Evolutionary conservation across 768 basidiomycete genomes (phyloP).

Genomic region (Agaricus subrufescens): DNA sequence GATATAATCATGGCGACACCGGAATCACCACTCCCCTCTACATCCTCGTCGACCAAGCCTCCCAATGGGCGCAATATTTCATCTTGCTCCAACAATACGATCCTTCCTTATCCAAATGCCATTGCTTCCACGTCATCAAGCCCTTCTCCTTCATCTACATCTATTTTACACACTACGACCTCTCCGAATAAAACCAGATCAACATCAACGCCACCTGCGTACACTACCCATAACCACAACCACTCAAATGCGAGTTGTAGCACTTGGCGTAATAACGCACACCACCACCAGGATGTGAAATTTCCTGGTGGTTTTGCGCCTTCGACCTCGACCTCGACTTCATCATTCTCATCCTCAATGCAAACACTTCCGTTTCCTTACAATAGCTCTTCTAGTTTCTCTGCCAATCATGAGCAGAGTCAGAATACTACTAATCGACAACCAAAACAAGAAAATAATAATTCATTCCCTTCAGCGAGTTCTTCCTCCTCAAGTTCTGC

Average conservation of each 20-base stretch:
- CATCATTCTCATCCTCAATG: not conserved
- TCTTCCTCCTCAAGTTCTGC: too few species aligned
- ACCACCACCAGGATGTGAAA: too few species aligned
- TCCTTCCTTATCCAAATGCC: not conserved
- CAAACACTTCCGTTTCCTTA: not conserved
- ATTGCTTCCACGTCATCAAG: not conserved
- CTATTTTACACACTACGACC: not conserved
- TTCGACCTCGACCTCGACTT: not conserved
- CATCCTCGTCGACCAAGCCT: not conserved
- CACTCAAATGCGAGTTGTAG: not conserved
- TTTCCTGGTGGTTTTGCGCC: too few species aligned
- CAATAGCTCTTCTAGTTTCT: not conserved
- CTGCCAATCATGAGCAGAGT: constrained; percentile 2
- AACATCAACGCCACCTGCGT: not conserved
- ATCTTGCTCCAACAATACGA: too few species aligned
- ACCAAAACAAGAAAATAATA: not conserved
- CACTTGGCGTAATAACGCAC: too few species aligned
- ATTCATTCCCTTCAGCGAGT: too few species aligned
- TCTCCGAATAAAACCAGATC: not conserved
- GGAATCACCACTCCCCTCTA: not conserved
- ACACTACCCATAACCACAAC: not conserved
- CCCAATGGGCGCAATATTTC: not conserved
- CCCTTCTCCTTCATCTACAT: not conserved
- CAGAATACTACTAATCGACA: constrained; percentile 7
- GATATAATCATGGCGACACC: not conserved